Conservation (phyloP, 495 filamentous ascomycete genomes). For the Xylaria palmicola region DNA sequence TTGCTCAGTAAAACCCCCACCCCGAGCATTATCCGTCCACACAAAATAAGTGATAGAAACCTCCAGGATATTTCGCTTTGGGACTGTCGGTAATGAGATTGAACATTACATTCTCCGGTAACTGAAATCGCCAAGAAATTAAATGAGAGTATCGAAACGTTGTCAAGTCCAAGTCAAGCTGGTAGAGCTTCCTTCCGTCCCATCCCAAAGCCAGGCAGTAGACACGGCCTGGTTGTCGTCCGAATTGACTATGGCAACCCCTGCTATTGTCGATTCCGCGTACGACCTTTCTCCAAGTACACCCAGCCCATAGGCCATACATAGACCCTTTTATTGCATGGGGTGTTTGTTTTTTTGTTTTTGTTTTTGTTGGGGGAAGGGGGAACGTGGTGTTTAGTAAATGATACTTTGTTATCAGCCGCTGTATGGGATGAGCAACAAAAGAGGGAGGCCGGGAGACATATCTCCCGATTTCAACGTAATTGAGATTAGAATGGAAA, state of each 20-base stretch:
- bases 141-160: neutral
- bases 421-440: slow-evolving; percentile 1
- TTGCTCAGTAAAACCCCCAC: too few species aligned
- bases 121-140: neutral
- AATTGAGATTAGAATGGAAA: neutral
- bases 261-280: neutral
- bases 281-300: neutral
- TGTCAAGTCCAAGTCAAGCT: neutral
- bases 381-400: neutral
- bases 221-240: neutral
- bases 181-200: neutral
- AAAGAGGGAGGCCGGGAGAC: neutral
- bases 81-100: too few species aligned
- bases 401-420: neutral
- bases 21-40: too few species aligned
- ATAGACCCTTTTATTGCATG: neutral
- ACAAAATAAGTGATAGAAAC: too few species aligned
- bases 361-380: too few species aligned
- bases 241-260: neutral
- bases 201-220: neutral
- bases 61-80: too few species aligned
- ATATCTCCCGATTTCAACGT: slow-evolving; percentile 9
- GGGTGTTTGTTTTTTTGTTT: too few species aligned
- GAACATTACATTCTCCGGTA: too few species aligned
- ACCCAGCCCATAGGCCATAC: neutral